A percentile compares a stretch with the other conserved stretches of the same genome.
These are phyloP conservation scores for Beauveria scarabaeidicola DNA, from an alignment of 2,329 filamentous ascomycete species.

Conservation along the genomic window DNA sequence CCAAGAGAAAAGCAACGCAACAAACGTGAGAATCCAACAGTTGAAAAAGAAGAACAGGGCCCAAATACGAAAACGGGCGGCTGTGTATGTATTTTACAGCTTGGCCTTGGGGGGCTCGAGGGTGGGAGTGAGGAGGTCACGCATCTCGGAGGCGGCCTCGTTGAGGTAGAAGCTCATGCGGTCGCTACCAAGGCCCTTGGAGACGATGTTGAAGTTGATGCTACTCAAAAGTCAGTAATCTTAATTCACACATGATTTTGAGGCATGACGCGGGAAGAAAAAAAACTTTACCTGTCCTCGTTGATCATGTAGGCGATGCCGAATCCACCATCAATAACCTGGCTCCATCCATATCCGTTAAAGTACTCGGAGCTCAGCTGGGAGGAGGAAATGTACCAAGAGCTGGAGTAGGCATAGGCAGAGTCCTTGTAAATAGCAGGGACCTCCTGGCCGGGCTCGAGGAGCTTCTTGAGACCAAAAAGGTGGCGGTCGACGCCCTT, in stretches of 20 bases:
- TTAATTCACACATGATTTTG: neutral
- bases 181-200: constrained; percentile 81
- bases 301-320: constrained; percentile 99
- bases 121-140: constrained; percentile 75
- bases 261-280: neutral
- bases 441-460: constrained; percentile 70
- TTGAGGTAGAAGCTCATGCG: constrained; percentile 95
- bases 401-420: constrained; percentile 71
- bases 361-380: constrained; percentile 96
- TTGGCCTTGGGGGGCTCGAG: constrained; percentile 78
- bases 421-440: constrained; percentile 83
- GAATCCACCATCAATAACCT: constrained; percentile 92
- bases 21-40: neutral
- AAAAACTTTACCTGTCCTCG: constrained; percentile 69
- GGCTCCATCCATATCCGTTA: constrained; percentile 98
- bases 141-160: constrained; percentile 83
- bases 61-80: neutral
- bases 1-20: neutral
- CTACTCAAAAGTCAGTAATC: constrained; percentile 34
- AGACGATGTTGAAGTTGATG: constrained; percentile 96
- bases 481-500: constrained; percentile 93
- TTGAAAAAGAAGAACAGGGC: neutral
- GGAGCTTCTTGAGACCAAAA: constrained; percentile 90
- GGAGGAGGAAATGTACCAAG: constrained; percentile 82
- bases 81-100: constrained; percentile 46